Conservation (phyloP, 2,329 filamentous ascomycete genomes). For the Calonectria ilicicola region DNA sequence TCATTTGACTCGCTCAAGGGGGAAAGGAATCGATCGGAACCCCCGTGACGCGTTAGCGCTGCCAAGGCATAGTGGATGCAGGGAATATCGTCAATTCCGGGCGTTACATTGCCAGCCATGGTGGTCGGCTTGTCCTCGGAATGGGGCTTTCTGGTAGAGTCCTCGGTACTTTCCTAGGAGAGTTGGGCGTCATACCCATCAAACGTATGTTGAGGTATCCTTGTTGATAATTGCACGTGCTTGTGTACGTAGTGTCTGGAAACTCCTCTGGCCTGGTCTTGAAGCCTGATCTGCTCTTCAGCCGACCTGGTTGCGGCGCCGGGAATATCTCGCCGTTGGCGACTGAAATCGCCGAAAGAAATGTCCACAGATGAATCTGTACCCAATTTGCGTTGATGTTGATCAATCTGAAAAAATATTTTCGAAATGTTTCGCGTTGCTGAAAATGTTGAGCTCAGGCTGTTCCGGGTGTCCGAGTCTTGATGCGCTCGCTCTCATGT, state of each 20-base stretch:
- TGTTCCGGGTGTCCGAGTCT: background rate
- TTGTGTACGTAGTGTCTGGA: background rate
- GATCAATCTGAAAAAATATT: background rate
- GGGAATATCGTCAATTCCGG: slow-evolving; percentile 84
- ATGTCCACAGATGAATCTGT: background rate
- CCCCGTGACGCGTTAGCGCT: slow-evolving; percentile 82
- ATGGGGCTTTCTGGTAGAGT: slow-evolving; percentile 47
- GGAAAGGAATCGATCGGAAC: slow-evolving; percentile 64
- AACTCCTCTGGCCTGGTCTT: background rate
- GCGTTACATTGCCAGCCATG: slow-evolving; percentile 70
- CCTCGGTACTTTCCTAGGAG: slow-evolving; percentile 52
- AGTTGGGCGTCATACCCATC: slow-evolving; percentile 43
- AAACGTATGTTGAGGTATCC: background rate
- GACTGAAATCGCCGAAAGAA: background rate
- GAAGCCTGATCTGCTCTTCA: background rate
- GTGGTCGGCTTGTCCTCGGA: slow-evolving; percentile 66
- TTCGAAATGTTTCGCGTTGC: background rate
- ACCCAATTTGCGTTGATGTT: background rate
- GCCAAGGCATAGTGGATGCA: slow-evolving; percentile 93
- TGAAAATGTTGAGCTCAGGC: background rate
- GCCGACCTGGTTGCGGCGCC: background rate
- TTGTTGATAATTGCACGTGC: background rate
- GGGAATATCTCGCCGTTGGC: background rate
- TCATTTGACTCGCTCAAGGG: slow-evolving; percentile 53
- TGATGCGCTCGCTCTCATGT: background rate